A percentile compares a stretch with the other conserved stretches of the same genome.
Evolutionary conservation across 306 rosid species (phyloP).

Genomic region (Urtica urens): DNA sequence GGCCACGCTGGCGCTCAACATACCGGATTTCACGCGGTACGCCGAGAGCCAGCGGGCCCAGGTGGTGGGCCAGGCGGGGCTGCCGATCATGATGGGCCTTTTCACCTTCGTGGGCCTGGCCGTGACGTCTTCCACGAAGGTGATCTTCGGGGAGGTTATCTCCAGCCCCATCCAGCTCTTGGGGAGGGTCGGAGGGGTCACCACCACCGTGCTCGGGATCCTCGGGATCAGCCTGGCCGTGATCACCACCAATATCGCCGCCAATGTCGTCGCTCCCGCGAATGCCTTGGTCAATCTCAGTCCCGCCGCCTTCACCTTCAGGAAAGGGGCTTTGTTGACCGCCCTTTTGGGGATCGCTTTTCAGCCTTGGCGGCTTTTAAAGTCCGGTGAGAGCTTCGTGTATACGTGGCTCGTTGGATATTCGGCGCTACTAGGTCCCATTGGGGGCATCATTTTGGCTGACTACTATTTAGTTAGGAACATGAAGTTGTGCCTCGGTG

Average conservation of each 20-base stretch:
- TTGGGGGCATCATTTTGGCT: constrained; percentile 54
- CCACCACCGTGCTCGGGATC: constrained; percentile 51
- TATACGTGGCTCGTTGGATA: constrained; percentile 88
- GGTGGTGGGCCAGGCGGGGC: constrained; percentile 69
- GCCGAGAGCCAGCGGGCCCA: constrained; percentile 66
- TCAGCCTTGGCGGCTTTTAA: constrained; percentile 85
- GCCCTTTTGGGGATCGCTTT: constrained; percentile 74
- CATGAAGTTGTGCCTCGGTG: constrained; percentile 30
- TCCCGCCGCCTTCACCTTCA: constrained; percentile 56
- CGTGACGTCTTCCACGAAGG: constrained; percentile 66
- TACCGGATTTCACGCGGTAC: constrained; percentile 78
- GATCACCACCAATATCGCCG: constrained; percentile 79
- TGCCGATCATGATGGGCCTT: constrained; percentile 76
- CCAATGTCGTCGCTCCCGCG: constrained; percentile 91
- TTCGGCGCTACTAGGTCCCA: constrained; percentile 83
- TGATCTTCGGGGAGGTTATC: constrained; percentile 65
- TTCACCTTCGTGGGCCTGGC: constrained; percentile 87
- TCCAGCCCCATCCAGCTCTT: constrained; percentile 71
- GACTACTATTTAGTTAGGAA: constrained; percentile 58
- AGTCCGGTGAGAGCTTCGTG: constrained; percentile 86
- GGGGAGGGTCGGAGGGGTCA: constrained; percentile 58
- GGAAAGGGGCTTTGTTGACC: constrained; percentile 57
- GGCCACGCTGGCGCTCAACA: constrained; percentile 79
- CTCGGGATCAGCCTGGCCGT: constrained; percentile 70
- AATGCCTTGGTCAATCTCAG: constrained; percentile 78